Conservation (phyloP, 768 basidiomycete genomes). For the Trametes villosa region DNA sequence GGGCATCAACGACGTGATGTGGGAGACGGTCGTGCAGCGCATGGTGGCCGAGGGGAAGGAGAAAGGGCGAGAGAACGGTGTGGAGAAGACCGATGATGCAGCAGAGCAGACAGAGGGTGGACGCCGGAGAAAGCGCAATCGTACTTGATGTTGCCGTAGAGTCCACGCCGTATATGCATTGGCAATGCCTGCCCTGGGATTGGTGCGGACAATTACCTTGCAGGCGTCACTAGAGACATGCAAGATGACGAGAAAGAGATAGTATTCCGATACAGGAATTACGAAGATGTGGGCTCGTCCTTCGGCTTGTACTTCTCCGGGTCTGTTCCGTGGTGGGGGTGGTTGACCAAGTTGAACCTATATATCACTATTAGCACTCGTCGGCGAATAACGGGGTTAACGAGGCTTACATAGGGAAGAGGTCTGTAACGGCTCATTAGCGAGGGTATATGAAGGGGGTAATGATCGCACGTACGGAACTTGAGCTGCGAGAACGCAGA, state of each 20-base stretch:
- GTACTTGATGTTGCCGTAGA: slow-evolving; percentile 9
- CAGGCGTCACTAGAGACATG: neutral
- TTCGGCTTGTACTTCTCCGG: slow-evolving; percentile 68
- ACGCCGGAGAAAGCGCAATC: slow-evolving; percentile 27
- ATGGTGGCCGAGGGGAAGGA: slow-evolving; percentile 47
- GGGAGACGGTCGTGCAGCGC: slow-evolving; percentile 81
- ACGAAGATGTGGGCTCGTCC: slow-evolving; percentile 28
- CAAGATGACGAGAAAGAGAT: neutral
- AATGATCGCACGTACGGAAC: slow-evolving; percentile 59
- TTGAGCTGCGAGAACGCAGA: slow-evolving; percentile 94
- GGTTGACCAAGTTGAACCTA: slow-evolving; percentile 96
- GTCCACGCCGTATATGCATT: neutral
- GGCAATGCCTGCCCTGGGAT: too few species aligned
- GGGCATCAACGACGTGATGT: slow-evolving; percentile 92
- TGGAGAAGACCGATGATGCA: slow-evolving; percentile 16
- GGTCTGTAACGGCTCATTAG: slow-evolving; percentile 46
- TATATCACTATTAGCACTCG: neutral
- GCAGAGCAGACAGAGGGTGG: slow-evolving; percentile 17
- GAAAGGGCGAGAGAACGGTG: slow-evolving; percentile 17
- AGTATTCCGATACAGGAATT: slow-evolving; percentile 4
- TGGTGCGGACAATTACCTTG: neutral
- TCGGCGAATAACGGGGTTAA: neutral
- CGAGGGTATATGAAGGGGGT: neutral
- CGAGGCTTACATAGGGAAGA: slow-evolving; percentile 72
- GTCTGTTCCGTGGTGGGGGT: slow-evolving; percentile 84